phyloP scores from a whole-genome alignment of 768 basidiomycete species.

The Lactarius akahatsu region DNA sequence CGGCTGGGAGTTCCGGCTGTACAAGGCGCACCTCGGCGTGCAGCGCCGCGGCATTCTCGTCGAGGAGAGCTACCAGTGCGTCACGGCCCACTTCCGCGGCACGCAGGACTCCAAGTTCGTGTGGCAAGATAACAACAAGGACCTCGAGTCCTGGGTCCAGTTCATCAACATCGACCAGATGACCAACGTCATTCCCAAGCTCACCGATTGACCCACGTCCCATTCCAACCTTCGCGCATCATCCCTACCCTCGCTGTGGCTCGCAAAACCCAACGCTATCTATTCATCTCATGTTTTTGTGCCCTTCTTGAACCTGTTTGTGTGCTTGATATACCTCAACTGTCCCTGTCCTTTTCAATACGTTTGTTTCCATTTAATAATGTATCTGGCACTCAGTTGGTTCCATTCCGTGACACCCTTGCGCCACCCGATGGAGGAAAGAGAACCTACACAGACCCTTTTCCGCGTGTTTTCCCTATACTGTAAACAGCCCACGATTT shows the following conservation, averaged over 20 bases:
- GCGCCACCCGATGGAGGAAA: slow-evolving; percentile 10
- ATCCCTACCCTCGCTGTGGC: background rate
- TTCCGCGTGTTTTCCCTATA: background rate
- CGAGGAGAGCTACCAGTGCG: slow-evolving; percentile 74
- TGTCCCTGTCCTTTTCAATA: background rate
- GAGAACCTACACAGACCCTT: background rate
- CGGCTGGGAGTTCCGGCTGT: slow-evolving; percentile 88
- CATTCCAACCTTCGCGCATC: background rate
- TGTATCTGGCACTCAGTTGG: background rate
- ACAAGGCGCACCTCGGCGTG: slow-evolving; percentile 70
- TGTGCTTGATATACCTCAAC: slow-evolving; percentile 26
- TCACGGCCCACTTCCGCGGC: slow-evolving; percentile 73
- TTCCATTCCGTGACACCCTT: slow-evolving; percentile 23
- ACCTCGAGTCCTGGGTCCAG: slow-evolving; percentile 78
- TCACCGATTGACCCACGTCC: slow-evolving; percentile 51
- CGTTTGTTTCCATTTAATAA: slow-evolving; percentile 14
- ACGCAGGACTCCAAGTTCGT: slow-evolving; percentile 64
- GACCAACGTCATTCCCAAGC: slow-evolving; percentile 73
- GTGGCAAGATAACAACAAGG: slow-evolving; percentile 65
- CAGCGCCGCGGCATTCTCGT: slow-evolving; percentile 54
- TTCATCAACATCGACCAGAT: slow-evolving; percentile 83
- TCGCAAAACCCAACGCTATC: slow-evolving; percentile 11
- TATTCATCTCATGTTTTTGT: slow-evolving; percentile 13
- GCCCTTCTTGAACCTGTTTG: slow-evolving; percentile 6
- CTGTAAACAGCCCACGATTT: slow-evolving; percentile 4